Percentiles rank a stretch among this genome's conserved stretches.
phyloP scores from a whole-genome alignment of 1,284 basidiomycete genomes.

The Erythrobasidium hasegawianum region DNA sequence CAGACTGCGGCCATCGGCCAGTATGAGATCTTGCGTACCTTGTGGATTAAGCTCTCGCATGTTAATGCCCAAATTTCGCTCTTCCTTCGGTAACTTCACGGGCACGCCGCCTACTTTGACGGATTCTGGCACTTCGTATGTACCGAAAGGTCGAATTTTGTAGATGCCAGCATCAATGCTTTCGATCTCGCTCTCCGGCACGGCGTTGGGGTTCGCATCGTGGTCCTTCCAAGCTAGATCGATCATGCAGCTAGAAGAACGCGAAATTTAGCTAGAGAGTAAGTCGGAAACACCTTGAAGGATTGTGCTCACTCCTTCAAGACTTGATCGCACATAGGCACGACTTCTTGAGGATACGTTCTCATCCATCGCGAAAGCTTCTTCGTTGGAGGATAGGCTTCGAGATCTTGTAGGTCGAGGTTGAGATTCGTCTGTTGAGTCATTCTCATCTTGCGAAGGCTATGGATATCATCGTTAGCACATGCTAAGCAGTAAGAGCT shows the following conservation, averaged over 20 bases:
- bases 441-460: constrained; percentile 72
- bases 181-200: constrained; percentile 70
- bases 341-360: constrained; percentile 93
- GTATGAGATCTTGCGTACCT: no score
- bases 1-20: no score
- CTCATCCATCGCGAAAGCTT: constrained; percentile 62
- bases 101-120: constrained; percentile 23
- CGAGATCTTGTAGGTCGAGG: constrained; percentile 79
- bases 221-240: constrained; percentile 74
- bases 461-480: neutral
- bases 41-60: constrained; percentile 88
- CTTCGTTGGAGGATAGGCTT: constrained; percentile 77
- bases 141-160: constrained; percentile 82
- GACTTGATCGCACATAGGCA: constrained; percentile 95
- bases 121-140: constrained; percentile 47
- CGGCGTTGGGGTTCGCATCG: constrained; percentile 59
- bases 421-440: constrained; percentile 91
- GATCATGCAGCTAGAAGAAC: constrained; percentile 62
- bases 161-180: constrained; percentile 77
- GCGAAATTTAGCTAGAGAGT: neutral
- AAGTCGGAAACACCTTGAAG: no score
- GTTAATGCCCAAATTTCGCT: constrained; percentile 56
- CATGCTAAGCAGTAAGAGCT: neutral
- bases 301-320: constrained; percentile 71
- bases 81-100: constrained; percentile 26